phyloP scores from a whole-genome alignment of 495 filamentous ascomycete species.

The Choiromyces venosus region DNA sequence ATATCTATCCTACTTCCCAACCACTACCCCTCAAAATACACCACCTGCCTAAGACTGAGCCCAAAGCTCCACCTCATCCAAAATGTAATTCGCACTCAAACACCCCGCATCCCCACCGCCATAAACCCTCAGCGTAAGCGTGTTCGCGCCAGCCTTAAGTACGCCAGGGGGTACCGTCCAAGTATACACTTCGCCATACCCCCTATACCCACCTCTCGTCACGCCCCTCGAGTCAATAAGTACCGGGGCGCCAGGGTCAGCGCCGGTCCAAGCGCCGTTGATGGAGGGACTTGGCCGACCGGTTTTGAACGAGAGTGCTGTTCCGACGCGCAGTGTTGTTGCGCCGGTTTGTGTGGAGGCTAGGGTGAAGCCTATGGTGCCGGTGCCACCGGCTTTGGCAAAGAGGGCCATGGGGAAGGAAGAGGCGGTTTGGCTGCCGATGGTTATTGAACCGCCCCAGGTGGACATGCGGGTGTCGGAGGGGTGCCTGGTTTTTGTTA shows the following conservation, averaged over 20 bases:
- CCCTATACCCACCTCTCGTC: slow-evolving; percentile 59
- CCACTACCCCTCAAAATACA: background rate
- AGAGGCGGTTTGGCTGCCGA: slow-evolving; percentile 49
- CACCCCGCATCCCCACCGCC: slow-evolving; percentile 51
- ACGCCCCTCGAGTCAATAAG: slow-evolving; percentile 62
- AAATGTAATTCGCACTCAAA: slow-evolving; percentile 51
- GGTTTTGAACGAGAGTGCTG: slow-evolving; percentile 57
- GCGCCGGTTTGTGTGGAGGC: slow-evolving; percentile 47
- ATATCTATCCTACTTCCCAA: background rate
- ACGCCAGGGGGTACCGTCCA: slow-evolving; percentile 53
- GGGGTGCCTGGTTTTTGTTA: slow-evolving; percentile 46
- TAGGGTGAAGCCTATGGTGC: slow-evolving; percentile 56
- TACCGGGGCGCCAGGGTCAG: slow-evolving; percentile 52
- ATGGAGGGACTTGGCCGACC: slow-evolving; percentile 50
- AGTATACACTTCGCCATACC: slow-evolving; percentile 57
- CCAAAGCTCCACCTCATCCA: slow-evolving; percentile 16
- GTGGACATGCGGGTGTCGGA: slow-evolving; percentile 56
- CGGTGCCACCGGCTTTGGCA: slow-evolving; percentile 52
- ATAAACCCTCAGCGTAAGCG: slow-evolving; percentile 55
- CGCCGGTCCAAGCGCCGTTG: slow-evolving; percentile 49
- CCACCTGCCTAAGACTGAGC: background rate
- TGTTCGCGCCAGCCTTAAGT: slow-evolving; percentile 55
- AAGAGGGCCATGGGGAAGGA: slow-evolving; percentile 59
- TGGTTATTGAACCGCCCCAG: slow-evolving; percentile 57
- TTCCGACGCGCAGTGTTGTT: slow-evolving; percentile 56